phyloP scores from a whole-genome alignment of 2,329 filamentous ascomycete genomes.

The Aureobasidium zeae region DNA sequence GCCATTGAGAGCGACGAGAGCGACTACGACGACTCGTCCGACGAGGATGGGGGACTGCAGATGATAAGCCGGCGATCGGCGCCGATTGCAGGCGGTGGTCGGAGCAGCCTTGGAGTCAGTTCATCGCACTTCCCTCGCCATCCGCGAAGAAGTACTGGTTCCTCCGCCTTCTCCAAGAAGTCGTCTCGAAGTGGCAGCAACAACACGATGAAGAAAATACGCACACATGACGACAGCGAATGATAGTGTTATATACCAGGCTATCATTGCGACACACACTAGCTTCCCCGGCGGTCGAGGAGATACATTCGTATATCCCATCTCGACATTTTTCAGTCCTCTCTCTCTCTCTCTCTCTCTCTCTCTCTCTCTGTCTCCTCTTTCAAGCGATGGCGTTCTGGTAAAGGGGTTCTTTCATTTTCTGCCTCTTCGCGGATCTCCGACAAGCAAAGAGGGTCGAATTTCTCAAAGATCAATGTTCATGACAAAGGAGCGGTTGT shows the following conservation, averaged over 20 bases:
- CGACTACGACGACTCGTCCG: constrained; percentile 32
- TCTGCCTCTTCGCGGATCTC: neutral
- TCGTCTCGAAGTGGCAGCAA: constrained; percentile 40
- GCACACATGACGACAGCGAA: constrained; percentile 18
- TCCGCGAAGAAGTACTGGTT: constrained; percentile 25
- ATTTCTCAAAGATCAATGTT: too few species aligned
- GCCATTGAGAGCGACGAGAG: constrained; percentile 34
- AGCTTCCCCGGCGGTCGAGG: too few species aligned
- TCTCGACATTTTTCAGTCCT: too few species aligned
- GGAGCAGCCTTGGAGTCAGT: constrained; percentile 27
- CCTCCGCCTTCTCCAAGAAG: constrained; percentile 30
- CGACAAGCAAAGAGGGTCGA: too few species aligned
- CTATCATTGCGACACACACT: too few species aligned
- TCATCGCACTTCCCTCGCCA: constrained; percentile 30
- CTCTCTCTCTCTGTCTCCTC: too few species aligned
- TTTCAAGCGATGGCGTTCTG: constrained; percentile 14
- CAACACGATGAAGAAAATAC: constrained; percentile 42
- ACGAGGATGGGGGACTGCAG: constrained; percentile 32
- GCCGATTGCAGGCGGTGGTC: neutral
- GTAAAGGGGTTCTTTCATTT: constrained; percentile 10
- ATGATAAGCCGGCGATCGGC: constrained; percentile 29
- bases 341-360: too few species aligned
- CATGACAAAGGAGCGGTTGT: too few species aligned
- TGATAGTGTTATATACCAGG: too few species aligned
- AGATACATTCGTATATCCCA: too few species aligned